Percentiles rank a stretch among this genome's conserved stretches.
Conservation (phyloP, 1,284 basidiomycete genomes). For the Boletus smithii region DNA sequence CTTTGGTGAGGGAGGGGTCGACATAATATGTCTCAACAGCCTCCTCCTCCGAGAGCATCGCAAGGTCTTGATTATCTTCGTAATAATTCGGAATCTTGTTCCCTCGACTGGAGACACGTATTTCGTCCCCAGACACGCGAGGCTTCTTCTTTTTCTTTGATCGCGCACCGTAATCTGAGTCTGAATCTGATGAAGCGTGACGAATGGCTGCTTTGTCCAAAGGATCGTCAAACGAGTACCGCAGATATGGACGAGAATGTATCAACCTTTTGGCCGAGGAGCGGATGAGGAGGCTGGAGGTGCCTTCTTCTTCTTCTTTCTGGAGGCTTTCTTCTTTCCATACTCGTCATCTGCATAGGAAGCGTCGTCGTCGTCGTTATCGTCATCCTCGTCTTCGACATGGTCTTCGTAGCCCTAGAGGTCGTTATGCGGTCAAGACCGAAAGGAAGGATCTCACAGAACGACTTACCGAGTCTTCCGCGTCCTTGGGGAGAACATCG, state of each 20-base stretch:
- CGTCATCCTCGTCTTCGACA: slow-evolving; percentile 49
- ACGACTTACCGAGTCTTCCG: slow-evolving; percentile 64
- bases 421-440: slow-evolving; percentile 19
- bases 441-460: slow-evolving; percentile 20
- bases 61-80: slow-evolving; percentile 80
- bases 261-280: slow-evolving; percentile 57
- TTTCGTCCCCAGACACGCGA: slow-evolving; percentile 56
- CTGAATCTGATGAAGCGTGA: slow-evolving; percentile 62
- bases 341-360: slow-evolving; percentile 77
- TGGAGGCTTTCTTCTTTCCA: slow-evolving; percentile 61
- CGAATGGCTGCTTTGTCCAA: slow-evolving; percentile 42
- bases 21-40: slow-evolving; percentile 50
- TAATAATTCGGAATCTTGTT: slow-evolving; percentile 82
- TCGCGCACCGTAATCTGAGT: slow-evolving; percentile 84
- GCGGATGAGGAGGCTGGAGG: slow-evolving; percentile 43
- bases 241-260: slow-evolving; percentile 14
- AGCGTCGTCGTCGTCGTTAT: slow-evolving; percentile 60
- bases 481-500: slow-evolving; percentile 40
- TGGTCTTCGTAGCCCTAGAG: slow-evolving; percentile 66
- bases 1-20: slow-evolving; percentile 54
- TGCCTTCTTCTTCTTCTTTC: slow-evolving; percentile 61
- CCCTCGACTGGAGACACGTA: slow-evolving; percentile 79
- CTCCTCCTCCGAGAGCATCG: slow-evolving; percentile 69
- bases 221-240: slow-evolving; percentile 33
- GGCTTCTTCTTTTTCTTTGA: slow-evolving; percentile 83